Conservation (phyloP, 805 yeast genomes). For the Wickerhamiella bombiphila region DNA sequence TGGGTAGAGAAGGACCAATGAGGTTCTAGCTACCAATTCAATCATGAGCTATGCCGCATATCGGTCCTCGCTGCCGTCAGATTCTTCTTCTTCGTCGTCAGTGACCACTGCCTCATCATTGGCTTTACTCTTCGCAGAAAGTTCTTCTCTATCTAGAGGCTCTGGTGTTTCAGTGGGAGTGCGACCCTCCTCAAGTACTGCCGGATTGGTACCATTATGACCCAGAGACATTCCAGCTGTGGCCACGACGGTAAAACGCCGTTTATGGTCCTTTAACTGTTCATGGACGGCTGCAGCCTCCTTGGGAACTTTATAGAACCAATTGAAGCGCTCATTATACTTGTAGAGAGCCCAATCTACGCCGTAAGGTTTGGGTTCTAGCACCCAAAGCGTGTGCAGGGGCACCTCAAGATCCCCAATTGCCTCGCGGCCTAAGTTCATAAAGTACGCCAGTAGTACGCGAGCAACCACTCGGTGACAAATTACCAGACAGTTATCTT, state of each 20-base stretch:
- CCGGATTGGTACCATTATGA: constrained; percentile 6
- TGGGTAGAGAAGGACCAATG: no score
- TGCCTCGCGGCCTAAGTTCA: constrained; percentile 60
- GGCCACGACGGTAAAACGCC: constrained; percentile 19
- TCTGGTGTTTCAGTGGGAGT: no score
- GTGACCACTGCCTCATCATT: no score
- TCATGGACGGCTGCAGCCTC: constrained; percentile 19
- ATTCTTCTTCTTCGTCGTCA: constrained; percentile 5
- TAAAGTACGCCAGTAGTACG: constrained; percentile 72
- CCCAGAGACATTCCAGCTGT: constrained; percentile 17
- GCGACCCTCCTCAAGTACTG: constrained; percentile 1
- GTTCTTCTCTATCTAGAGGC: no score
- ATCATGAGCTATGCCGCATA: neutral
- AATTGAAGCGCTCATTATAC: constrained; percentile 61
- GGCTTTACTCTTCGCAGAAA: no score
- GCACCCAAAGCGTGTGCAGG: constrained; percentile 72
- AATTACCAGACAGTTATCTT: constrained; percentile 67
- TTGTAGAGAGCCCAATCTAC: constrained; percentile 87
- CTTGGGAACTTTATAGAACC: constrained; percentile 51
- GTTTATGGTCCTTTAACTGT: constrained; percentile 16
- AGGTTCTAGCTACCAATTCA: neutral
- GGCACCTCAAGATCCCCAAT: constrained; percentile 90
- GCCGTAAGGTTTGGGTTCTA: constrained; percentile 91
- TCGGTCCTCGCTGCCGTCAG: neutral
- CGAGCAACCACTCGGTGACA: constrained; percentile 88